phyloP scores from a whole-genome alignment of 2,329 filamentous ascomycete genomes.

The Aspergillus pseudotamarii region DNA sequence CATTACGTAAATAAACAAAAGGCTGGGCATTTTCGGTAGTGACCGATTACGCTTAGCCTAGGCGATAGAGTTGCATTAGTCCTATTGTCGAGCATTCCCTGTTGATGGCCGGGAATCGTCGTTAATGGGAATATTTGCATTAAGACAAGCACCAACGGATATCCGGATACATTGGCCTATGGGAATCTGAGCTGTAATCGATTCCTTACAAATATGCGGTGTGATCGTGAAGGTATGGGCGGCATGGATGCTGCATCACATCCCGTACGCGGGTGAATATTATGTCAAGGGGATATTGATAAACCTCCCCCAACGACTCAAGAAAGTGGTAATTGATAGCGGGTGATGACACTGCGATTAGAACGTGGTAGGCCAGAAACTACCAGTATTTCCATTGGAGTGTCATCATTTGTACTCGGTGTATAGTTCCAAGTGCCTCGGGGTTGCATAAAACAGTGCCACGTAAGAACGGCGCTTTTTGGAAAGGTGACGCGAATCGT shows the following conservation, averaged over 20 bases:
- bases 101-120: not conserved
- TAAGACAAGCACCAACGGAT: not conserved
- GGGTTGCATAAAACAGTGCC: not conserved
- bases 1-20: not conserved
- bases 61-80: conserved; percentile 1
- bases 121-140: not conserved
- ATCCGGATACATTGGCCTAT: not conserved
- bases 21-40: not conserved
- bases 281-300: not conserved
- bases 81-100: not conserved
- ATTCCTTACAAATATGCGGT: not conserved
- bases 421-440: not conserved
- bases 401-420: not conserved
- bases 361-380: not conserved
- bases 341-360: not conserved
- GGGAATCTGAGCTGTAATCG: too few relatives aligned
- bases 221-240: not conserved
- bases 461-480: not conserved
- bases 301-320: not conserved
- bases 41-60: not conserved
- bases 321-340: not conserved
- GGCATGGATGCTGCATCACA: not conserved
- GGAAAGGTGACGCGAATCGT: not conserved
- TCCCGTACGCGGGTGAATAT: not conserved
- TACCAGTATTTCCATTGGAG: not conserved